Conservation (phyloP, 2,329 filamentous ascomycete species). For the Aureobasidium musti region DNA sequence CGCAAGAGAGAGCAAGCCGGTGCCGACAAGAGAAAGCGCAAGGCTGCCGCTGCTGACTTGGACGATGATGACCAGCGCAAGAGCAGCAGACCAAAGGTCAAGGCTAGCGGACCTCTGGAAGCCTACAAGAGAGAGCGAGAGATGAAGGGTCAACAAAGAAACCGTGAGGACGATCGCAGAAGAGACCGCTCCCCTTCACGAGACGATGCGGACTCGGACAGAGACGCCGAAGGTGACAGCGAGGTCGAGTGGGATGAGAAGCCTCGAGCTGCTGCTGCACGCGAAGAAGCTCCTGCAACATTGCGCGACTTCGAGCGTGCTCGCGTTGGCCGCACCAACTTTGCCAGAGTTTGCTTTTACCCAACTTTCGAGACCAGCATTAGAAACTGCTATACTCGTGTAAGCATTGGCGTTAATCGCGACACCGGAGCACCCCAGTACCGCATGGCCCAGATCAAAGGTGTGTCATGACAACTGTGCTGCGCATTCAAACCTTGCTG, state of each 20-base stretch:
- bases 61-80: slow-evolving; percentile 72
- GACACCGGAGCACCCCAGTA: slow-evolving; percentile 73
- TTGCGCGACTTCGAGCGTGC: slow-evolving; percentile 82
- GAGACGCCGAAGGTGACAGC: slow-evolving; percentile 70
- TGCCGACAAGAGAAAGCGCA: slow-evolving; percentile 63
- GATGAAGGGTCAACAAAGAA: slow-evolving; percentile 51
- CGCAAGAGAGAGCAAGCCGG: slow-evolving; percentile 63
- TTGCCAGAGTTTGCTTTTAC: slow-evolving; percentile 89
- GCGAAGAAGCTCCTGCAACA: slow-evolving; percentile 69
- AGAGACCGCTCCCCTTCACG: slow-evolving; percentile 51
- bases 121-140: slow-evolving; percentile 63
- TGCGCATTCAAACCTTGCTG: not conserved
- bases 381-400: slow-evolving; percentile 79
- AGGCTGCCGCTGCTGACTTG: slow-evolving; percentile 74
- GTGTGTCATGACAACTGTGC: slow-evolving; percentile 50
- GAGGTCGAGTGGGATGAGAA: slow-evolving; percentile 74
- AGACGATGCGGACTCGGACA: slow-evolving; percentile 43
- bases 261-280: slow-evolving; percentile 51
- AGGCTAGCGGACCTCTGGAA: slow-evolving; percentile 71
- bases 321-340: slow-evolving; percentile 79
- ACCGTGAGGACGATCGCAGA: slow-evolving; percentile 50
- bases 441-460: slow-evolving; percentile 84
- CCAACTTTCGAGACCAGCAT: slow-evolving; percentile 84
- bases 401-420: slow-evolving; percentile 77
- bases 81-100: slow-evolving; percentile 50